Percentiles rank a stretch among this genome's conserved stretches.
phyloP scores from a whole-genome alignment of 306 rosid species.

The Ormosia semicastrata region DNA sequence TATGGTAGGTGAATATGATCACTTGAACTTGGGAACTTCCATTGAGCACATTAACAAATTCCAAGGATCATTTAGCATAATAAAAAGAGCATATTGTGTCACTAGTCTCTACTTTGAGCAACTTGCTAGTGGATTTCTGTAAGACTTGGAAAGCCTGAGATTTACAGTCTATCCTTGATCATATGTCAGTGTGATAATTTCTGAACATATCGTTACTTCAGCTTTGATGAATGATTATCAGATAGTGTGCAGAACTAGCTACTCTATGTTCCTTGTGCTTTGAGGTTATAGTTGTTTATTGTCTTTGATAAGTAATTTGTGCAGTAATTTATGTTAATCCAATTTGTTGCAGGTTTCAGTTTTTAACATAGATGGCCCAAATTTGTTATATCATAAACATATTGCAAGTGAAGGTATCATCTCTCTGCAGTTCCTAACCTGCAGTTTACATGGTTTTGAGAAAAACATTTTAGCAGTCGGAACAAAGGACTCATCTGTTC shows the following conservation, averaged over 20 bases:
- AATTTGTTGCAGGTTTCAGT: conserved; percentile 67
- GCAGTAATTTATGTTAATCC: conserved; percentile 10
- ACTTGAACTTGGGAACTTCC: neutral
- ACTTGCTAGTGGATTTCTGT: neutral
- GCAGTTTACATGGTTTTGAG: conserved; percentile 78
- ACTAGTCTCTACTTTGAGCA: neutral
- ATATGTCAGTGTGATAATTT: neutral
- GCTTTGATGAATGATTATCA: neutral
- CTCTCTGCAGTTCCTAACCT: conserved; percentile 71
- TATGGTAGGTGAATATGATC: neutral
- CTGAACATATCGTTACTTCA: neutral
- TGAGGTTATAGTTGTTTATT: conserved; percentile 19
- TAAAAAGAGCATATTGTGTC: neutral
- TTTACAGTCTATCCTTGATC: neutral
- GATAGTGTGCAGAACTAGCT: neutral
- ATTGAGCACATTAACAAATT: neutral
- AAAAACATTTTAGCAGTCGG: conserved; percentile 65
- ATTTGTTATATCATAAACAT: conserved; percentile 64
- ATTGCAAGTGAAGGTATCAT: conserved; percentile 80
- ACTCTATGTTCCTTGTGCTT: conserved; percentile 12
- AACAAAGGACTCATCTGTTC: conserved; percentile 81
- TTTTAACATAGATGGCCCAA: conserved; percentile 64
- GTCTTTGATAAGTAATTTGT: neutral
- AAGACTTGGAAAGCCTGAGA: neutral
- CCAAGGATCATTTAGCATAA: neutral